Evolutionary conservation across 208 protist genomes (phyloP), one percentile per base, ranked within the genome.

Genomic region (Porcisia hertigi): DNA sequence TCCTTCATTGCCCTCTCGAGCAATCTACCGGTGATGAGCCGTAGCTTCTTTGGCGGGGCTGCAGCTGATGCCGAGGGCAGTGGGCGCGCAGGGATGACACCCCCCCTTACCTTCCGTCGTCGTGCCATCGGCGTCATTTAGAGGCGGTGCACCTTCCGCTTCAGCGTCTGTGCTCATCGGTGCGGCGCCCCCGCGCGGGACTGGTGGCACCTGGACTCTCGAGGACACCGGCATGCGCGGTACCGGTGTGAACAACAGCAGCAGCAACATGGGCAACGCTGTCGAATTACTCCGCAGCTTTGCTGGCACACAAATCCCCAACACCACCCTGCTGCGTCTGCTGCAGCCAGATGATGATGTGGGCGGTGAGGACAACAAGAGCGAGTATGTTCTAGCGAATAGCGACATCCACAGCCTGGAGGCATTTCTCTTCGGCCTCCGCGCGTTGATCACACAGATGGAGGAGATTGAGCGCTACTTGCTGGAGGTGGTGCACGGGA

Each of bases 321-420:
- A 25, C 47, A 25, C 66, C 6, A 49, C 49, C 23, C 73, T 43
- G 63, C 43, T n/a, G 58, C 47, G 43, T 9, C 66, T 59, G 34
- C 70, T 57, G 55, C 76, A 23, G 69, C 53, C 36, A 39, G 86
- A 81, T 79, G 64, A 87, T 67, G 64, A 43, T 12, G 76, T 75
- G 30, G 69, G 72, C 18, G 85, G 82, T 25, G 69, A 77, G 39
- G 86, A 83, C 45, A 69, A 75, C 39, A 60, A 70, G 39, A 85
- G 84, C 34, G 88, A 88, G 77, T 93, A 90, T 82, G 89, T 96
- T 30, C 73, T 96, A 66, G 89, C 88, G 11, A 96, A 94, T 80
- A 81, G 83, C 53, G 92, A 96, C 58, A 91, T 96, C 57, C 92
- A 96, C 79, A 94, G 92, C 60, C 39, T 96, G 30, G 90, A 95